A percentile compares a stretch with the other conserved stretches of the same genome.
Evolutionary conservation across 169 alveolate genomes (phyloP).

Genomic region (Theileria annulata): DNA sequence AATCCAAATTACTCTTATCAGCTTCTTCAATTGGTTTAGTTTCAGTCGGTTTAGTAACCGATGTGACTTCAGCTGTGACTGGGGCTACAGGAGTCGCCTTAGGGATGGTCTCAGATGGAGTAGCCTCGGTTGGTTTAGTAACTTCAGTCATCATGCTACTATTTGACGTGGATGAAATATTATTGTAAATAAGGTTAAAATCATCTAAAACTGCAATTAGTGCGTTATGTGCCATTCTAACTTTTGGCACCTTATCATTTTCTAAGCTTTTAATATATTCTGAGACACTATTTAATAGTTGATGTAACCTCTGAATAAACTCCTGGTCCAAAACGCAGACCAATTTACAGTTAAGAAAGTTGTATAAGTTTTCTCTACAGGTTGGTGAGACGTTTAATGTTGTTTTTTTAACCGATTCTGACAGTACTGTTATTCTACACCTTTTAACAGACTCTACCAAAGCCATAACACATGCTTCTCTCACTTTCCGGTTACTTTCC

Average conservation of each 20-base stretch:
- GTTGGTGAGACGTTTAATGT: constrained; percentile 46
- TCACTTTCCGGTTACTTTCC: constrained; percentile 50
- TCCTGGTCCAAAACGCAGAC: not conserved
- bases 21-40: not conserved
- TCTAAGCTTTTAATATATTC: not conserved
- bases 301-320: constrained; percentile 17
- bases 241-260: constrained; percentile 44
- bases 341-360: constrained; percentile 39
- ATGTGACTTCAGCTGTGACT: too few species aligned
- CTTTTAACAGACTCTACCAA: constrained; percentile 29
- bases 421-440: constrained; percentile 4
- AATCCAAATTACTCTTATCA: not conserved
- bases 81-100: too few species aligned
- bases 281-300: constrained; percentile 5
- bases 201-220: constrained; percentile 41
- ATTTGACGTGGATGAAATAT: not conserved
- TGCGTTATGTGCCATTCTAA: constrained; percentile 29
- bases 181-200: not conserved
- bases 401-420: constrained; percentile 34
- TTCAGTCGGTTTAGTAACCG: not conserved
- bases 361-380: constrained; percentile 50
- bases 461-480: constrained; percentile 18
- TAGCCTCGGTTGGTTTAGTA: not conserved
- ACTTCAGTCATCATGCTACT: not conserved
- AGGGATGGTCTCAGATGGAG: not conserved